Conservation (phyloP, 1,139 yeast species). For the Groenewaldozyma auringiensis region DNA sequence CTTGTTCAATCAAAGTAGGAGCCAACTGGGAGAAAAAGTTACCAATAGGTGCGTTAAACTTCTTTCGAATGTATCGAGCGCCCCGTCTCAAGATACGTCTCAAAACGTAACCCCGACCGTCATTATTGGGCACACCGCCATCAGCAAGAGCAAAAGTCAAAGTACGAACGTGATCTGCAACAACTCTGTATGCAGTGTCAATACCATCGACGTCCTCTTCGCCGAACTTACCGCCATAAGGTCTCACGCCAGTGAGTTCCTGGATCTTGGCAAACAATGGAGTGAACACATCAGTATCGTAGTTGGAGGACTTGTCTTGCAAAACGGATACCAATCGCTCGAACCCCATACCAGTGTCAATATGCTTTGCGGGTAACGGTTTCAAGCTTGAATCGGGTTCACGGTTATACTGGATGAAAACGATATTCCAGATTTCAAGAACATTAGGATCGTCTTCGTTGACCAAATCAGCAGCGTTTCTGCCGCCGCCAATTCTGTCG, state of each 20-base stretch:
- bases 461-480: slow-evolving; percentile 85
- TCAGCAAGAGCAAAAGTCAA: slow-evolving; percentile 92
- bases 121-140: slow-evolving; percentile 99
- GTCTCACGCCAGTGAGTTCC: slow-evolving; percentile 87
- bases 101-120: slow-evolving; percentile 96
- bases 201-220: slow-evolving; percentile 87
- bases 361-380: slow-evolving; percentile 84
- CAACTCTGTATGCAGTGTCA: slow-evolving; percentile 95
- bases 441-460: slow-evolving; percentile 97
- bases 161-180: slow-evolving; percentile 97
- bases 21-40: slow-evolving; percentile 85
- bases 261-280: slow-evolving; percentile 81
- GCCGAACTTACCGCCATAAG: slow-evolving; percentile 88
- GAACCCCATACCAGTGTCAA: slow-evolving; percentile 98
- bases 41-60: slow-evolving; percentile 93
- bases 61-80: slow-evolving; percentile 92
- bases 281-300: slow-evolving; percentile 92
- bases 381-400: slow-evolving; percentile 79
- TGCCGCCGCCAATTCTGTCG: slow-evolving; percentile 86
- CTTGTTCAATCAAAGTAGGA: slow-evolving; percentile 88
- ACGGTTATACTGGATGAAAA: slow-evolving; percentile 92
- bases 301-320: slow-evolving; percentile 85
- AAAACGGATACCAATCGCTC: slow-evolving; percentile 92
- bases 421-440: slow-evolving; percentile 95
- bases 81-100: slow-evolving; percentile 98